Evolutionary conservation across 163 green algal species (phyloP), one percentile per base, ranked within the genome.

Genomic region (Chlamydomonas reinhardtii): DNA sequence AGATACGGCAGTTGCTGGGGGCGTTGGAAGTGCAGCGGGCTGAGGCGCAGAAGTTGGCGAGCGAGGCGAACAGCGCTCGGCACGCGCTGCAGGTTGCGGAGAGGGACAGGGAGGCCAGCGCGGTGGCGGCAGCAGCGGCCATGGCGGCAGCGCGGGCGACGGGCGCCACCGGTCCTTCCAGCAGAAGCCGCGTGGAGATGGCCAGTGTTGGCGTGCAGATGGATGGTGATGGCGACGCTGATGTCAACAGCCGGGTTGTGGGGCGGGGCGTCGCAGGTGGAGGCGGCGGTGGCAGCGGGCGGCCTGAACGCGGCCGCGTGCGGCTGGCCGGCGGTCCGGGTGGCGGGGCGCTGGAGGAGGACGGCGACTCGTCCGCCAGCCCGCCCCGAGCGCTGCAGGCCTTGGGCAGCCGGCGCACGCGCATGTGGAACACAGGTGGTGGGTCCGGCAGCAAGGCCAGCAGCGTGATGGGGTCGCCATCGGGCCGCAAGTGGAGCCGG

Each of bases 1-100:
- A 86, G 35, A 86, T 86, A 68, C 79, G 80, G 54, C 74, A 79
- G 56, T 61, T 86, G 54, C 35, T 86, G 54, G 2, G 48, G 0
- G 56, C 70, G 8, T 35, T 86, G 31, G 80, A 86, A 56, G 43
- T 59, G 1, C 80, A 86, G 56, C 62, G 73, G 70, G 54, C 73
- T 54, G 70, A 86, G 69, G 29, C 79, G 34, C 54, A 48, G 27
- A 27, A 52, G 29, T 22, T 79, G 35, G 25, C 56, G 9, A 4
- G 35, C 34, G 80, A 86, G 54, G 29, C 15, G 12, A 19, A 37
- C 64, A 34, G 64, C 3, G 29, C 27, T 6, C 64, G 29, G 37
- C 27, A 71, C 22, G 27, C 15, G 54, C 68, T 73, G 52, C 54
- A 73, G 70, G 34, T 72, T 54, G 56, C 34, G 66, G 52, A 8